Conservation (phyloP, 495 filamentous ascomycete genomes). For the Rhypophila decipiens region DNA sequence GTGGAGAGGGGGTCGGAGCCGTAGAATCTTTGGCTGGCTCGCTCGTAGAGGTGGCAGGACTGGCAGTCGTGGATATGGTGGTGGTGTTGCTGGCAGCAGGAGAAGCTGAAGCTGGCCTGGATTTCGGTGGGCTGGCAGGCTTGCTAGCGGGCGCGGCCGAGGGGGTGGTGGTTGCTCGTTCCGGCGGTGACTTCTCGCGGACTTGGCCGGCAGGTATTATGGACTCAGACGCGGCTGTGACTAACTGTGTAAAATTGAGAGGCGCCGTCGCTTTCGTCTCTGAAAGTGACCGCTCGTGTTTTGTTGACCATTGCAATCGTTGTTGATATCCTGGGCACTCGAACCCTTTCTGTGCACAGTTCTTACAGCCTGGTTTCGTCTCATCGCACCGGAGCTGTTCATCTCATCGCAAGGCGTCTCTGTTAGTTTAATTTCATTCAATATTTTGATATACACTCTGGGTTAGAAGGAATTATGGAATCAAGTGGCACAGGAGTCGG, state of each 20-base stretch:
- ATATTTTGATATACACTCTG: neutral
- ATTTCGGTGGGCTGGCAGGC: neutral
- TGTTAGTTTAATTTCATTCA: neutral
- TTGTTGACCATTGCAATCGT: conserved; percentile 30
- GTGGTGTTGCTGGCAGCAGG: neutral
- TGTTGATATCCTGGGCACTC: conserved; percentile 30
- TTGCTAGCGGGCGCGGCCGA: no score
- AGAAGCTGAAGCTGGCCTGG: neutral
- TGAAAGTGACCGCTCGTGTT: conserved; percentile 20
- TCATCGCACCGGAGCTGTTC: conserved; percentile 28
- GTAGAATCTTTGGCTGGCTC: neutral
- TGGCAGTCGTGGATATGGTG: neutral
- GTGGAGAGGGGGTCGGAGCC: conserved; percentile 6
- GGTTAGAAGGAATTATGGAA: neutral
- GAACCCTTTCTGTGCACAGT: conserved; percentile 25
- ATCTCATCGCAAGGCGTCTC: neutral
- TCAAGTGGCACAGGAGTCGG: neutral
- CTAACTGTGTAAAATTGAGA: conserved; percentile 26
- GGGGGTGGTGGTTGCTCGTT: neutral
- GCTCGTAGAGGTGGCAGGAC: neutral
- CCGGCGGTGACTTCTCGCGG: neutral
- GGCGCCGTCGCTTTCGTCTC: conserved; percentile 14
- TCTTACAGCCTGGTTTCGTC: conserved; percentile 22
- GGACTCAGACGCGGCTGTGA: conserved; percentile 25
- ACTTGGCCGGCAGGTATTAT: conserved; percentile 15